Evolutionary conservation across 768 basidiomycete genomes (phyloP).

Genomic region (Phanerodontia chrysosporium): DNA sequence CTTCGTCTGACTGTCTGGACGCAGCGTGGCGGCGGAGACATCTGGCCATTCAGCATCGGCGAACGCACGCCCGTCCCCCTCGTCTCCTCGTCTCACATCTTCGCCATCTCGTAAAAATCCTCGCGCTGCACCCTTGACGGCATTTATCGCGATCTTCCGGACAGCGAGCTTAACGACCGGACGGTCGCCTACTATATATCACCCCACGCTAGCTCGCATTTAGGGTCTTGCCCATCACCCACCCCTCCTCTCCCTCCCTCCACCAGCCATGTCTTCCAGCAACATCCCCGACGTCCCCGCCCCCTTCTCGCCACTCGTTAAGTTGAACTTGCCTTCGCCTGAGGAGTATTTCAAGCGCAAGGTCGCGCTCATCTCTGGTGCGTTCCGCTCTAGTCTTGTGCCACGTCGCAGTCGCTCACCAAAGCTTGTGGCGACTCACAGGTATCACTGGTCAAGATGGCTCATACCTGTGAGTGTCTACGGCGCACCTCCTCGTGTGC

Average conservation of each 20-base stretch:
- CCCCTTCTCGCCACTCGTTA: constrained; percentile 40
- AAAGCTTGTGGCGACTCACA: constrained; percentile 27
- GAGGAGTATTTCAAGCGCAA: constrained; percentile 88
- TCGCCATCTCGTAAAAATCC: background rate
- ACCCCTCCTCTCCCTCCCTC: background rate
- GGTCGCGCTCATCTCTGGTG: constrained; percentile 90
- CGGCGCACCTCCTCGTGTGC: constrained; percentile 11
- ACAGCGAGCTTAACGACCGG: background rate
- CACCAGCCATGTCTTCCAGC: constrained; percentile 34
- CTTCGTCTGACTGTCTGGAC: background rate
- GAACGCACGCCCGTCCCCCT: background rate
- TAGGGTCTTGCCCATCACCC: constrained; percentile 1
- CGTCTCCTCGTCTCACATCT: background rate
- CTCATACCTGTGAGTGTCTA: constrained; percentile 74
- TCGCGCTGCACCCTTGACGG: constrained; percentile 1
- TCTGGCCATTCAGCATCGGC: background rate
- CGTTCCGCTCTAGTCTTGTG: constrained; percentile 16
- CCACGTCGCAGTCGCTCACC: constrained; percentile 6
- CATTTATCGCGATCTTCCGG: background rate
- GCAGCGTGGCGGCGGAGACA: constrained; percentile 1
- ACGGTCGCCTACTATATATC: constrained; percentile 1
- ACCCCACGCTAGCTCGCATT: background rate
- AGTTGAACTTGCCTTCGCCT: constrained; percentile 58
- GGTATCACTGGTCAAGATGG: constrained; percentile 97
- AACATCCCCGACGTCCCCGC: constrained; percentile 19